These are phyloP conservation scores for Ceratocystis diversiconidia DNA, from an alignment of 2,329 filamentous ascomycete species.

Conservation along the genomic window DNA sequence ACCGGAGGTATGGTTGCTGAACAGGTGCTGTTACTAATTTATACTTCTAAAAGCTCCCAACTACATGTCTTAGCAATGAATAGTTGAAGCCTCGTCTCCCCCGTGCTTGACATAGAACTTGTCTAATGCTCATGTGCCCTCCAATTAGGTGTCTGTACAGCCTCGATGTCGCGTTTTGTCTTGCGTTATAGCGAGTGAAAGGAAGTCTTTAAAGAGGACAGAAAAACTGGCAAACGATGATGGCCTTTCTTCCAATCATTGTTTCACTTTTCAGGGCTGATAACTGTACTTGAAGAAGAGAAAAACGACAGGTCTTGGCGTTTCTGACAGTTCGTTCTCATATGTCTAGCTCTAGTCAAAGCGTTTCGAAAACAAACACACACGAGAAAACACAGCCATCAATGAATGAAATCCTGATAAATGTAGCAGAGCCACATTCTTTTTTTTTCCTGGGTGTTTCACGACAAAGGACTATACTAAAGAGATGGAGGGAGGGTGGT, in stretches of 20 bases:
- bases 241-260: background rate
- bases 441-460: too few relatives aligned
- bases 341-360: background rate
- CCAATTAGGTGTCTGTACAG: too few relatives aligned
- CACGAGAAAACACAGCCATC: background rate
- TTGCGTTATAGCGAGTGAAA: background rate
- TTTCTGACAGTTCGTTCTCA: background rate
- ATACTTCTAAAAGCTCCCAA: background rate
- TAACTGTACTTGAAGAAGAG: background rate
- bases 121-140: too few relatives aligned
- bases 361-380: background rate
- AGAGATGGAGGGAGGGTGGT: background rate
- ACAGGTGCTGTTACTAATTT: background rate
- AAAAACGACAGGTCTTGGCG: background rate
- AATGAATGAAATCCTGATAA: background rate
- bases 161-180: background rate
- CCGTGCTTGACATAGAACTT: background rate
- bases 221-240: background rate
- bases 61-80: too few relatives aligned
- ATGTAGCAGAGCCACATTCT: too few relatives aligned
- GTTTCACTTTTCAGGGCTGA: background rate
- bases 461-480: background rate
- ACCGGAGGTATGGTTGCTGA: background rate
- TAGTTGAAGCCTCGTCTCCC: background rate
- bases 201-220: background rate